These are phyloP conservation scores for Kuraishia ogatae DNA, from an alignment of 805 yeast species.

Conservation along the genomic window DNA sequence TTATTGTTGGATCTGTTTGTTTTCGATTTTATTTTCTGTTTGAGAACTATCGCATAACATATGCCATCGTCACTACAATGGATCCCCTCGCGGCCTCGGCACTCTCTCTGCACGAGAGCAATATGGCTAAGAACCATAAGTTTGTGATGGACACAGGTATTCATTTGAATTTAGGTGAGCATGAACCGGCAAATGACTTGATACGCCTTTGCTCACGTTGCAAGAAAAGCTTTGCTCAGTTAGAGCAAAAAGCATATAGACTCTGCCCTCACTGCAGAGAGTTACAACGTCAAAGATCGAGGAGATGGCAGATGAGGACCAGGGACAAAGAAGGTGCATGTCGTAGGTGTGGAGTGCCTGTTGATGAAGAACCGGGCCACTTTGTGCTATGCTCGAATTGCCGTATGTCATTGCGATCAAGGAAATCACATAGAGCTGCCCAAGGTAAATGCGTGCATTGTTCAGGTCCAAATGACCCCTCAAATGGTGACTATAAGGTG, in stretches of 20 bases:
- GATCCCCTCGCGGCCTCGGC: background rate
- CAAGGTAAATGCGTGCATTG: constrained; percentile 66
- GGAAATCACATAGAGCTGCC: constrained; percentile 51
- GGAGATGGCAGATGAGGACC: constrained; percentile 58
- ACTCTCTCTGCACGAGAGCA: constrained; percentile 6
- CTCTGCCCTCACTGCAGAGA: constrained; percentile 59
- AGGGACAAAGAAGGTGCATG: constrained; percentile 55
- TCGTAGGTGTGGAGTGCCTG: constrained; percentile 50
- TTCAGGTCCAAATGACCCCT: constrained; percentile 42
- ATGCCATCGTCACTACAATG: background rate
- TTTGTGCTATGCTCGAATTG: constrained; percentile 57
- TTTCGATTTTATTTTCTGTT: constrained; percentile 2
- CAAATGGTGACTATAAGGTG: constrained; percentile 46
- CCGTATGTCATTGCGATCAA: constrained; percentile 41
- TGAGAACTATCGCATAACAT: constrained; percentile 2
- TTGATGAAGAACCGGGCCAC: constrained; percentile 33
- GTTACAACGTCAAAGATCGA: constrained; percentile 50
- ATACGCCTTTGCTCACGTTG: constrained; percentile 41
- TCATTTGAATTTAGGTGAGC: constrained; percentile 10
- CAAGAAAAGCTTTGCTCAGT: constrained; percentile 47
- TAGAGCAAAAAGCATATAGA: constrained; percentile 37
- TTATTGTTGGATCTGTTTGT: background rate
- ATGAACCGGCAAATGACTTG: background rate
- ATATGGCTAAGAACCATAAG: constrained; percentile 8
- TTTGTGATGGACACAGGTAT: constrained; percentile 16